These are phyloP conservation scores for Leccinum imitatum DNA, from an alignment of 768 basidiomycete genomes.

Conservation along the genomic window DNA sequence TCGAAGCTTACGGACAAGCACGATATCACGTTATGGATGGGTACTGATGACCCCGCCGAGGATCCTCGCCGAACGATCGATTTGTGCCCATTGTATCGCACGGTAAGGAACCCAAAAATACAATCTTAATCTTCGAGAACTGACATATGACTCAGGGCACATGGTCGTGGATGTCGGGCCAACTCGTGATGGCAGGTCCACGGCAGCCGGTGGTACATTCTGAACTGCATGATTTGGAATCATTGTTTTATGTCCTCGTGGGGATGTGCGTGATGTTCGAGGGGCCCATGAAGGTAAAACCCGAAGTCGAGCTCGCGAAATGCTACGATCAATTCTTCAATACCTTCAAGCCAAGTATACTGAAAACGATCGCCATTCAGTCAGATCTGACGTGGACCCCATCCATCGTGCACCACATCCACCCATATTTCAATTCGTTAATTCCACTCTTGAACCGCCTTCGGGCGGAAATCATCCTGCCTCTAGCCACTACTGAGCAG, in stretches of 20 bases:
- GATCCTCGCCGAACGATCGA: background rate
- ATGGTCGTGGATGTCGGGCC: conserved; percentile 5
- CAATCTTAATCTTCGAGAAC: background rate
- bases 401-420: background rate
- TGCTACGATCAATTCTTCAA: conserved; percentile 11
- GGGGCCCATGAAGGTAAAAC: background rate
- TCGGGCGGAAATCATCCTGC: background rate
- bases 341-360: background rate
- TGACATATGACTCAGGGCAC: background rate
- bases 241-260: background rate
- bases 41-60: background rate
- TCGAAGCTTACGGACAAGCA: background rate
- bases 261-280: conserved; percentile 1
- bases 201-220: conserved; percentile 4
- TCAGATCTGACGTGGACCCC: background rate
- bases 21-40: background rate
- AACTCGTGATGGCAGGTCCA: conserved; percentile 7
- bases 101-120: background rate
- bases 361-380: background rate
- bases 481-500: background rate
- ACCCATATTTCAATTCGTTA: background rate
- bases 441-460: background rate
- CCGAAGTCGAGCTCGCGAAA: background rate
- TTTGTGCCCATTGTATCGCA: background rate
- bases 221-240: background rate